Base-by-base conservation (phyloP, 768 basidiomycete genomes). In the Cubamyces sp. region DNA sequence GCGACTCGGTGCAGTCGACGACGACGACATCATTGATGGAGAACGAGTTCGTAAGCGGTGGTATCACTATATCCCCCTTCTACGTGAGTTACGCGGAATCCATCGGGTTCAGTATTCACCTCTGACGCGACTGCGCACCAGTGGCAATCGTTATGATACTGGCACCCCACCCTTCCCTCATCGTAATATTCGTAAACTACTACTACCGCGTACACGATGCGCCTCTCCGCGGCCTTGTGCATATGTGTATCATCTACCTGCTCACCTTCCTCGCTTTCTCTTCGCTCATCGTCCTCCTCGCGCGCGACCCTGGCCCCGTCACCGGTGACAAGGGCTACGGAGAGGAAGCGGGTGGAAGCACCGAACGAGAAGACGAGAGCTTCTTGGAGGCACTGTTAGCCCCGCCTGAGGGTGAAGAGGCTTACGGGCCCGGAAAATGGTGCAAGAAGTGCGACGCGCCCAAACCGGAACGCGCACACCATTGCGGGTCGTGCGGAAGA, bases 401-500 rank as follows among this genome's bases (percentile, higher is more conserved):
- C 34, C 71, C 77, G 8, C 68, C 70, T 5, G 68, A 66, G 3
- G 75, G 83, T 63, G 77, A 81, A 34, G 86, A 87, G 52, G 64
- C 62, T 3, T 52, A 76, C 53, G 73, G 76, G 5, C 85, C 86
- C 0, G 83, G 82, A 21, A 85, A 78, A 64, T 93, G 90, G 89
- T 93, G 91, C 72, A 82, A 85, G 55, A 87, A 86, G 62, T 94
- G 92, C 70, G 89, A 85, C 85, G 85, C 83, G 52, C 87, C 89
- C 0, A 92, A 90, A 74, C 90, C 91, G 5, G 91, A 92, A 67
- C 80, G 92, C 50, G 75, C 90, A 1, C 92, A 94, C 69, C 92
- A 94, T 69, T 94, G 91, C 45, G 65, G 68, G 21, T 40, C 68
- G 5, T 94, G 92, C 71, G 84, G 85, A 40, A 82, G 90, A 40